phyloP scores from a whole-genome alignment of 768 basidiomycete species.

The Hericium alpestre region DNA sequence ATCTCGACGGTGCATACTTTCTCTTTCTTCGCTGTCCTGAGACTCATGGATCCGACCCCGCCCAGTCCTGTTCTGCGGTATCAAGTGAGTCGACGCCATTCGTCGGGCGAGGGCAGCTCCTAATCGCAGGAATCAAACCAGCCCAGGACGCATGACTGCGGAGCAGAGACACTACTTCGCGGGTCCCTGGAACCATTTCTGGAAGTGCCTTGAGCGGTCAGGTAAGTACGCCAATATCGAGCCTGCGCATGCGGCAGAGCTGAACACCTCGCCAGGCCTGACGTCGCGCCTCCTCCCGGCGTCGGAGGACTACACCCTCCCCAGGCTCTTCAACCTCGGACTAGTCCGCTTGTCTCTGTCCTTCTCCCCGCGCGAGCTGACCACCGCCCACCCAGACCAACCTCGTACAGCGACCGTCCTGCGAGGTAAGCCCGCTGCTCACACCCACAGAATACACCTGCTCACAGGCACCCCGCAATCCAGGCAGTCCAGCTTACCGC shows the following conservation, averaged over 20 bases:
- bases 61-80: conserved; percentile 74
- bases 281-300: conserved; percentile 43
- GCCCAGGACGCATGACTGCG: conserved; percentile 61
- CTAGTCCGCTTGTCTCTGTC: conserved; percentile 37
- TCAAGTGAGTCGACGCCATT: conserved; percentile 47
- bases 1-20: conserved; percentile 43
- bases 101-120: background rate
- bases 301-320: conserved; percentile 50
- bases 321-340: conserved; percentile 48
- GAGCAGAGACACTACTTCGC: conserved; percentile 70
- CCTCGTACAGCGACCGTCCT: conserved; percentile 58
- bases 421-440: conserved; percentile 32
- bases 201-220: conserved; percentile 58
- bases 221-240: conserved; percentile 23
- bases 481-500: conserved; percentile 47
- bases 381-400: conserved; percentile 46
- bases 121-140: conserved; percentile 16
- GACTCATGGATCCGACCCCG: background rate
- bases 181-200: conserved; percentile 75
- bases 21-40: background rate
- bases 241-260: no score
- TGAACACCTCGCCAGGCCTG: conserved; percentile 32
- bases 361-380: background rate
- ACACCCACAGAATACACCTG: background rate
- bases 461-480: background rate